A percentile compares a stretch with the other conserved stretches of the same genome.
Conservation (phyloP, 1,284 basidiomycete species). For the Ustilago trichophora region DNA sequence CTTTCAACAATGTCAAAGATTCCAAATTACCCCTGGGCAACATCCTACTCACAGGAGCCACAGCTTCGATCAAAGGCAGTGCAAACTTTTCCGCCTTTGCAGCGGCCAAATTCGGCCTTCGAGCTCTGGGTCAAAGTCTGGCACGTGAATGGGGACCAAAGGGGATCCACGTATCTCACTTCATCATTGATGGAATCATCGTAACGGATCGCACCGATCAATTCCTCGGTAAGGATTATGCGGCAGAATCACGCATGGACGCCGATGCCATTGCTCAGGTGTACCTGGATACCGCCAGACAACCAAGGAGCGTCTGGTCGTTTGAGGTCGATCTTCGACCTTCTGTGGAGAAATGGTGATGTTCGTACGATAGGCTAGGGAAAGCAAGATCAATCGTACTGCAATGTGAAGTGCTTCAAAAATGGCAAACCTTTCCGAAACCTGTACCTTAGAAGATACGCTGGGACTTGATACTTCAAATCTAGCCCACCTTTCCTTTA, state of each 20-base stretch:
- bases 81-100: constrained; percentile 44
- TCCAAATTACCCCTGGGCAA: constrained; percentile 20
- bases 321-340: constrained; percentile 44
- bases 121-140: constrained; percentile 42
- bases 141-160: constrained; percentile 47
- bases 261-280: constrained; percentile 50
- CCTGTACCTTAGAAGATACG: too few relatives aligned
- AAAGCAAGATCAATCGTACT: too few relatives aligned
- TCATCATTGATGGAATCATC: constrained; percentile 49
- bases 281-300: constrained; percentile 39
- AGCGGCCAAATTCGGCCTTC: constrained; percentile 42
- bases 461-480: too few relatives aligned
- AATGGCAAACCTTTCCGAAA: too few relatives aligned
- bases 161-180: constrained; percentile 47
- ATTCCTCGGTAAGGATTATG: constrained; percentile 24
- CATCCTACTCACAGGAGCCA: constrained; percentile 42
- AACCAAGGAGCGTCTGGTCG: constrained; percentile 44
- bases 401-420: too few relatives aligned
- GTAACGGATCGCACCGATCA: constrained; percentile 36
- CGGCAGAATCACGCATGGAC: constrained; percentile 38
- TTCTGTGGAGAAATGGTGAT: constrained; percentile 37
- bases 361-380: too few relatives aligned
- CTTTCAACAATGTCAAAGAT: constrained; percentile 3
- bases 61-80: constrained; percentile 47
- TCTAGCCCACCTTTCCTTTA: too few relatives aligned